phyloP scores from a whole-genome alignment of 1,139 yeast genomes.

The Yamadazyma triangularis region DNA sequence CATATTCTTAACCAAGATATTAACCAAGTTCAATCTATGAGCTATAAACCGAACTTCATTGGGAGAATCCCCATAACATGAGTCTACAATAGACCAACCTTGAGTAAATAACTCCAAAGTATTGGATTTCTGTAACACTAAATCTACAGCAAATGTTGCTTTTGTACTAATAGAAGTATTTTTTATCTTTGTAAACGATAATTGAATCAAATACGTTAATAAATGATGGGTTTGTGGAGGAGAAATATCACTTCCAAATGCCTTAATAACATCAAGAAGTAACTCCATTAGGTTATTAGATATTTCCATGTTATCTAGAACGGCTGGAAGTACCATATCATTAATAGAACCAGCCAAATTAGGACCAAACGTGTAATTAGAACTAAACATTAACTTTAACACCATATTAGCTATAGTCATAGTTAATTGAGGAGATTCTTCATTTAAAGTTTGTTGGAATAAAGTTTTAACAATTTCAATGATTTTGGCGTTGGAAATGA shows the following conservation, averaged over 20 bases:
- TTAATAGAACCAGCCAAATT: slow-evolving; percentile 20
- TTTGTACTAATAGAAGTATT: slow-evolving; percentile 47
- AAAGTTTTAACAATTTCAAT: slow-evolving; percentile 13
- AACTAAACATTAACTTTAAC: slow-evolving; percentile 53
- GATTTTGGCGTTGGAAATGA: slow-evolving; percentile 21
- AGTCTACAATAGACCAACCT: slow-evolving; percentile 3
- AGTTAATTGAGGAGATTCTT: slow-evolving; percentile 14
- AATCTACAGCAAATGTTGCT: slow-evolving; percentile 56
- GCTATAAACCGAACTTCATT: slow-evolving; percentile 5
- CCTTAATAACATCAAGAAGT: slow-evolving; percentile 52
- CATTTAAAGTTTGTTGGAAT: slow-evolving; percentile 5
- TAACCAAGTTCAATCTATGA: slow-evolving; percentile 7
- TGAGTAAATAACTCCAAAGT: slow-evolving; percentile 5
- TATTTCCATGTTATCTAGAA: slow-evolving; percentile 16
- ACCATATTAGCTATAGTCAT: slow-evolving; percentile 42
- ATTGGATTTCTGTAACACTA: slow-evolving; percentile 13
- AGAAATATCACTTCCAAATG: slow-evolving; percentile 48
- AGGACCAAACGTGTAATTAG: slow-evolving; percentile 16
- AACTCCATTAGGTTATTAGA: slow-evolving; percentile 64
- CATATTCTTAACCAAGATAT: slow-evolving; percentile 7
- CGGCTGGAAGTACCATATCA: slow-evolving; percentile 17
- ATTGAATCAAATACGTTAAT: slow-evolving; percentile 31
- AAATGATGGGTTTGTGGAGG: slow-evolving; percentile 35
- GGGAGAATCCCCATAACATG: slow-evolving; percentile 5
- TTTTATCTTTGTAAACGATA: slow-evolving; percentile 35